Base-by-base conservation (phyloP, 805 yeast species). In the Spencermartinsiella europaea region DNA sequence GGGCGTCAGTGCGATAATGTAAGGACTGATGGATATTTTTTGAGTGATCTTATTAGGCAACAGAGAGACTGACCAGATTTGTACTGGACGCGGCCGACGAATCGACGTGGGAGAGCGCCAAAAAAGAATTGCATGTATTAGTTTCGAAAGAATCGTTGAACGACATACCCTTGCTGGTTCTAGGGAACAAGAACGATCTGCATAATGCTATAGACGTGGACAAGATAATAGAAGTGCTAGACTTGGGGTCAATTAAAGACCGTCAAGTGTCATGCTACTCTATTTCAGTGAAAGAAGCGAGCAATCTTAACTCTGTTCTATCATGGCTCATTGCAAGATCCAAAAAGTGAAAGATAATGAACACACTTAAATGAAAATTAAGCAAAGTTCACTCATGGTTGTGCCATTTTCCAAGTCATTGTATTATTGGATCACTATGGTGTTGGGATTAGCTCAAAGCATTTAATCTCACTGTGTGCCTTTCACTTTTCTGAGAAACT, bases 1-100 rank as follows among this genome's bases (percentile, higher is more conserved):
- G 40, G 69, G 68, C 8, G 67, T 62, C 42, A 56, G 55, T 42
- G 68, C 68, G 12, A 65, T 65, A 33, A 55, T 64, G 31, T 25
- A 25, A 25, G 31, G 7, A 12, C 12, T 25, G 10, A 25, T n/a
- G n/a, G 57, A 57, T 47, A 37, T 61, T 52, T 21, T 5, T 7
- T n/a, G n/a, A n/a, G n/a, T n/a, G n/a, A n/a, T n/a, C n/a, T n/a
- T n/a, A n/a, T n/a, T n/a, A n/a, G n/a, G n/a, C n/a, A n/a, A n/a
- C n/a, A n/a, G n/a, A n/a, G n/a, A n/a, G n/a, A n/a, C n/a, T n/a
- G n/a, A n/a, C n/a, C n/a, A 25, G 31, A 35, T 65, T 65, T 48
- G 62, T 65, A 15, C 63, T 65, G 10, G 69, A 65, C 47, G 49
- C 67, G 1, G 67, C 70, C 10, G 69, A 65, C 48, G 54, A 60